Evolutionary conservation across 306 rosid species (phyloP), one percentile per base, ranked within the genome.

Genomic region (Calophaca sinica): DNA sequence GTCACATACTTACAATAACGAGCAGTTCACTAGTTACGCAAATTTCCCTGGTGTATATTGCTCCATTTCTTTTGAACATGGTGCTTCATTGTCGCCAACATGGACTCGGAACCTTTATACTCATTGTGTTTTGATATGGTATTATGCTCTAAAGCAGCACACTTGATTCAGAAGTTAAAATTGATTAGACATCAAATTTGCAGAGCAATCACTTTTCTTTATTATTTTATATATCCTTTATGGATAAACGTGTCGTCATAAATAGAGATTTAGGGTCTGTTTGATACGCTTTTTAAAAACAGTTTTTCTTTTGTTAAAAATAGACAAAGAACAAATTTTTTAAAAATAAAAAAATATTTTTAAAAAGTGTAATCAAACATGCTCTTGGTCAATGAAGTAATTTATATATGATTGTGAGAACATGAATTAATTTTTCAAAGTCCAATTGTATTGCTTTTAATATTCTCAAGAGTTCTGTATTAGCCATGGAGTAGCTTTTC

Each of bases 401-500:
- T 61, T 62, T 74, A 15, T 13, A 10, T 46, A 45, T 66, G 46
- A 51, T 32, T 48, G n/a, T 10, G 39, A 7, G 26, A 45, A 67
- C 4, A 33, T 68, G 42, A 11, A 15, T 9, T 57, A 57, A 5
- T 26, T 38, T 20, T 6, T 29, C 39, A 9, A 42, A 31, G 29
- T 42, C 26, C 26, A 44, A 32, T 29, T 62, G 29, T 62, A 6
- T 33, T 48, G 51, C 31, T 53, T 66, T 63, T 72, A 68, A 38
- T 69, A 6, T 69, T 78, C 55, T 38, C 69, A 59, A 10, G 31
- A 78, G 36, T 52, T 70, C 41, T 53, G 68, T 62, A 52, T 71
- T 29, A 39, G 26, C 4, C 28, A 14, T 63, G 51, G 68, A 53
- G 26, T 64, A 32, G 14, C 62, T 49, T 1, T 35, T 26, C 35